Evolutionary conservation across 2,329 filamentous ascomycete genomes (phyloP).

Genomic region (Xylariaceae sp.): DNA sequence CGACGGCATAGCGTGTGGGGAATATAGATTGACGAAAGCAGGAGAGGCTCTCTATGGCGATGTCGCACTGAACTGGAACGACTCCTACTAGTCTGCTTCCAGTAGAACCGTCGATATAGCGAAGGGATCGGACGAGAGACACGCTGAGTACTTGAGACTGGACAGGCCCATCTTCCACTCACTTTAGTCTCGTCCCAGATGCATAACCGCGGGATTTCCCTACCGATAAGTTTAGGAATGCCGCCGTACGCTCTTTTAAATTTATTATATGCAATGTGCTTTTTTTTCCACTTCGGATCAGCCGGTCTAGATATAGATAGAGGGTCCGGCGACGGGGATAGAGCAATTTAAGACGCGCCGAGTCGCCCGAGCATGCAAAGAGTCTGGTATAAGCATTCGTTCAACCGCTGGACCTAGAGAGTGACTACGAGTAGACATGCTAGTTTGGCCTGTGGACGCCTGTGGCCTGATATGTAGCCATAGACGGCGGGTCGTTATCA

Average conservation of each 20-base stretch:
- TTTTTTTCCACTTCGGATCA: slow-evolving; percentile 21
- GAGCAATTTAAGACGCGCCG: slow-evolving; percentile 5
- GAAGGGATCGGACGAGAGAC: slow-evolving; percentile 24
- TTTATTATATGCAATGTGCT: slow-evolving; percentile 20
- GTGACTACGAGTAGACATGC: slow-evolving; percentile 19
- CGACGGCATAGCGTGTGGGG: slow-evolving; percentile 27
- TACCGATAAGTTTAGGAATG: slow-evolving; percentile 22
- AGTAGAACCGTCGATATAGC: slow-evolving; percentile 27
- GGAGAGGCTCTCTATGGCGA: slow-evolving; percentile 26
- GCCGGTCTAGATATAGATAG: slow-evolving; percentile 17
- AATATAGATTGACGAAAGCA: slow-evolving; percentile 31
- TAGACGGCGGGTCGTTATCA: slow-evolving; percentile 30
- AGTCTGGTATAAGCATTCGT: slow-evolving; percentile 8
- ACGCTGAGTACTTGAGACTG: slow-evolving; percentile 13
- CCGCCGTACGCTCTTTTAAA: slow-evolving; percentile 14
- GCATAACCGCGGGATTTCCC: slow-evolving; percentile 26
- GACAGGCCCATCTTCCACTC: slow-evolving; percentile 20
- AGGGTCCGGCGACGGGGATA: slow-evolving; percentile 20
- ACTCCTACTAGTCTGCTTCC: slow-evolving; percentile 24
- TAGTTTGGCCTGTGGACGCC: slow-evolving; percentile 31
- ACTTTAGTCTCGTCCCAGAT: slow-evolving; percentile 19
- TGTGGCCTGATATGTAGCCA: slow-evolving; percentile 35
- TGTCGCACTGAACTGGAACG: slow-evolving; percentile 31
- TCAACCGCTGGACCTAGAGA: slow-evolving; percentile 9
- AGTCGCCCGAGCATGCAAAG: slow-evolving; percentile 20